Base-by-base conservation (phyloP, 768 basidiomycete species). In the Suillus spraguei region DNA sequence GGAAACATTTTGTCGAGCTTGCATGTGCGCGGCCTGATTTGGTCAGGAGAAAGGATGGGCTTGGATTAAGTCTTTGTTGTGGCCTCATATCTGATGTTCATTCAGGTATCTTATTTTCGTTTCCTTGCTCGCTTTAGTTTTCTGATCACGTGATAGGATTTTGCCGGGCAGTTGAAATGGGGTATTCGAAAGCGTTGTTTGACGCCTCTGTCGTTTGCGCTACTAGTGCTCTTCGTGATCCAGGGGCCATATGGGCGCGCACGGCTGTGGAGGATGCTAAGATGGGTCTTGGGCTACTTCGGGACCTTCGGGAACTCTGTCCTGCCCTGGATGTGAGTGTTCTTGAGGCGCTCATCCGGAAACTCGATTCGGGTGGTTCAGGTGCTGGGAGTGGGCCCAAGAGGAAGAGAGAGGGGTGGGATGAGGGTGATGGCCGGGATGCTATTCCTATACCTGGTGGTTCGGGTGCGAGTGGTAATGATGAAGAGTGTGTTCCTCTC, bases 141-240 rank as follows among this genome's bases (percentile, higher is more conserved):
- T 39, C 55, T 56, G 9, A 56, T 39, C 10, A 17, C 1, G 17
- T 16, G 16, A 36, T 39, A 56, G 55, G 55, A 39, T 56, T 56
- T 28, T 5, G 16, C 24, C 55, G 38, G 38, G 36, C 38, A 56
- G 55, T 56, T 10, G 55, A 56, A 11, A 39, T 17, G 38, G 55
- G 55, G n/a, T 56, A 56, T 24, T 56, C 36, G 17, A 82, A 87
- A 64, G 78, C 85, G 16, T 73, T 93, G 22, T 85, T 89, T 68
- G 88, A 90, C 65, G 86, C 92, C 0, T 82, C 85, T 5, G 82
- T 90, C 22, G 79, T 86, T 16, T 88, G 87, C 65, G 87, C 87
- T 9, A 84, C 88, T 69, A 82, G 85, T 9, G 84, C 83, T 61
- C 79, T 90, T 60, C 80, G 81, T 69, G 81, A 85, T 60, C 84